Evolutionary conservation across 2,329 filamentous ascomycete species (phyloP), one percentile per base, ranked within the genome.

Genomic region (Trichoderma guizhouense): DNA sequence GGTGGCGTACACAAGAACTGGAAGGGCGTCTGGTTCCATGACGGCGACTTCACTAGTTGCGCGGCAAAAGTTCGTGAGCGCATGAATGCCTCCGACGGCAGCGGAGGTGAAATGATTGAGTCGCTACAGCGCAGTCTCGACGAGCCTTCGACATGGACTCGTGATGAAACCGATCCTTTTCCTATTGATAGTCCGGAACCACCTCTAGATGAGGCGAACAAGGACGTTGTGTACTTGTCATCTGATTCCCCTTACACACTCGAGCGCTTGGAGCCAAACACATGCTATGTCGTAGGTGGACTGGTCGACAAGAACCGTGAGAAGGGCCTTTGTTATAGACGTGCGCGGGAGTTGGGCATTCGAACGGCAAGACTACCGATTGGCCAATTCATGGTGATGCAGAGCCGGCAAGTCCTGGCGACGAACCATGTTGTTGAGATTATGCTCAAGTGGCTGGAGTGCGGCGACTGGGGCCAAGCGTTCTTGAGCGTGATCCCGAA

Each of bases 371-470:
- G 94, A 79, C 82, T 99, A 70, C 96, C 96, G 0, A 98, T 99
- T 77, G 94, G 94, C n/a, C 91, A 98, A 74, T 98, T 93, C 81
- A 91, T 99, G 86, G 88, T 94, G 74, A 97, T 99, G 93, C 88
- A 91, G 71, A 95, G 92, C 76, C 89, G 96, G 36, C 90, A 92
- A 76, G 93, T 99, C 5, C 84, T 99, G 71, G 91, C 95, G 4
- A 98, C 95, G 8, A 99, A 98, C 79, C 96, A 99, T 78, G 96
- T 99, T 1, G 89, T 96, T 61, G 95, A 98, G 82, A 98, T 99
- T 74, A 97, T 99, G 93, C 83, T 97, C 60, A 91, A 90, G 75
- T 99, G 95, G 94, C 82, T 99, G 69, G 94, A 98, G 81, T 89
- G 89, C 63, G 93, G 93, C 2, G 92, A 98, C 80, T 99, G 96